These are phyloP conservation scores for Sanghuangporus weigelae DNA, from an alignment of 1,284 basidiomycete species.

Conservation along the genomic window DNA sequence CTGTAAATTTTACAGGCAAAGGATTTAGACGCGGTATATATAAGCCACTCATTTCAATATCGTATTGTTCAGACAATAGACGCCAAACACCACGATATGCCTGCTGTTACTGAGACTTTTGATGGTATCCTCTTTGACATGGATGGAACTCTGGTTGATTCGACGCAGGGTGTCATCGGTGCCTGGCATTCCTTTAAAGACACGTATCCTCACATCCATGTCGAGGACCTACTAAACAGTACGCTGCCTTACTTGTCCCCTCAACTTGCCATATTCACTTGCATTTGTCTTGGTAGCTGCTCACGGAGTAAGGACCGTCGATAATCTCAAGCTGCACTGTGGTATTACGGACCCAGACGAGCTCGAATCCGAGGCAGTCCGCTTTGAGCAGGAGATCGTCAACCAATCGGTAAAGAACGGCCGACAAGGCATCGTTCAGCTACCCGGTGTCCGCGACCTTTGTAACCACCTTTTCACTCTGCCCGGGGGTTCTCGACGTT, in stretches of 20 bases:
- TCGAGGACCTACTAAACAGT: conserved; percentile 61
- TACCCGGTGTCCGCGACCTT: conserved; percentile 55
- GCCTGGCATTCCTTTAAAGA: conserved; percentile 67
- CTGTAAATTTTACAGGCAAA: background rate
- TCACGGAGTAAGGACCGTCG: conserved; percentile 77
- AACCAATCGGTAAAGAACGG: conserved; percentile 47
- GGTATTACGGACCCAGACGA: conserved; percentile 61
- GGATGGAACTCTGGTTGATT: conserved; percentile 76
- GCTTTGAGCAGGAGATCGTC: conserved; percentile 67
- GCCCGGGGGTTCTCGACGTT: conserved; percentile 33
- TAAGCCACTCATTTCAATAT: background rate
- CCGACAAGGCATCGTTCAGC: conserved; percentile 49
- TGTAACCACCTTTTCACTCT: conserved; percentile 30
- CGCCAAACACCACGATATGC: conserved; percentile 31
- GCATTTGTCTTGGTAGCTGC: conserved; percentile 41
- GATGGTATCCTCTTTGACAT: conserved; percentile 57
- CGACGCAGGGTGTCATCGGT: conserved; percentile 66
- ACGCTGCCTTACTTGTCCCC: conserved; percentile 18
- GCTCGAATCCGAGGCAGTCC: conserved; percentile 60
- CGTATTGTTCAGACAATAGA: background rate
- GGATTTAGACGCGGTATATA: background rate
- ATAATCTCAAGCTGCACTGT: conserved; percentile 71
- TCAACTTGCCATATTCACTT: too few relatives aligned
- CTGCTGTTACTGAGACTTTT: conserved; percentile 41
- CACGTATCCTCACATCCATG: conserved; percentile 58